phyloP scores from a whole-genome alignment of 2,329 filamentous ascomycete species.

The Trichoderma sp. region DNA sequence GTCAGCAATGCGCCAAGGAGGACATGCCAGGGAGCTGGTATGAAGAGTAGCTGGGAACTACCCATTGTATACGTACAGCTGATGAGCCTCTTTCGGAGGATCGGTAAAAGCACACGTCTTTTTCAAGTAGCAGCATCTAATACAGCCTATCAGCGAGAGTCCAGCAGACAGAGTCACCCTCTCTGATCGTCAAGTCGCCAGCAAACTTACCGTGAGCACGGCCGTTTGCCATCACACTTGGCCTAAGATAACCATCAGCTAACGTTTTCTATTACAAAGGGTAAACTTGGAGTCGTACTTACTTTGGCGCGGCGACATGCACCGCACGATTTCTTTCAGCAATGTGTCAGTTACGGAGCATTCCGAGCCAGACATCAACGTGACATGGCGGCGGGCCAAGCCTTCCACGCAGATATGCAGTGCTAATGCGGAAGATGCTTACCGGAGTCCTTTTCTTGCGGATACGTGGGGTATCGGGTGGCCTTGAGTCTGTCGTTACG shows the following conservation, averaged over 20 bases:
- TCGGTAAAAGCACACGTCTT: slow-evolving; percentile 32
- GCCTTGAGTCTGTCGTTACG: neutral
- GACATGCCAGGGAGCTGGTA: neutral
- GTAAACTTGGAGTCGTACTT: neutral
- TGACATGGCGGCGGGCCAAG: slow-evolving; percentile 9
- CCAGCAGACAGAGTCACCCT: neutral
- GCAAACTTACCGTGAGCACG: slow-evolving; percentile 32
- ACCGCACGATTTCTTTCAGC: slow-evolving; percentile 32
- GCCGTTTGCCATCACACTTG: slow-evolving; percentile 32
- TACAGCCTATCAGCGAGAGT: slow-evolving; percentile 5
- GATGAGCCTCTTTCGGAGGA: slow-evolving; percentile 30
- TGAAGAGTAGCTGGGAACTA: neutral
- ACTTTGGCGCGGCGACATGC: slow-evolving; percentile 35
- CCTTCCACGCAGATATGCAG: neutral
- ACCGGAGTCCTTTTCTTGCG: slow-evolving; percentile 31
- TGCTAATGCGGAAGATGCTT: slow-evolving; percentile 11
- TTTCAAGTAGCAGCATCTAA: slow-evolving; percentile 30
- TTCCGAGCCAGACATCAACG: slow-evolving; percentile 14
- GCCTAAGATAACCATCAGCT: slow-evolving; percentile 23
- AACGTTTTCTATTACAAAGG: neutral
- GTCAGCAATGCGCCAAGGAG: no score
- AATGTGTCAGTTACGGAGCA: slow-evolving; percentile 3
- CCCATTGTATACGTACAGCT: slow-evolving; percentile 26
- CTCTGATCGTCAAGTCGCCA: neutral
- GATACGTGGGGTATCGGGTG: slow-evolving; percentile 9